These are phyloP conservation scores for Alloascoidea hylecoeti DNA, from an alignment of 805 yeast species.

Conservation along the genomic window DNA sequence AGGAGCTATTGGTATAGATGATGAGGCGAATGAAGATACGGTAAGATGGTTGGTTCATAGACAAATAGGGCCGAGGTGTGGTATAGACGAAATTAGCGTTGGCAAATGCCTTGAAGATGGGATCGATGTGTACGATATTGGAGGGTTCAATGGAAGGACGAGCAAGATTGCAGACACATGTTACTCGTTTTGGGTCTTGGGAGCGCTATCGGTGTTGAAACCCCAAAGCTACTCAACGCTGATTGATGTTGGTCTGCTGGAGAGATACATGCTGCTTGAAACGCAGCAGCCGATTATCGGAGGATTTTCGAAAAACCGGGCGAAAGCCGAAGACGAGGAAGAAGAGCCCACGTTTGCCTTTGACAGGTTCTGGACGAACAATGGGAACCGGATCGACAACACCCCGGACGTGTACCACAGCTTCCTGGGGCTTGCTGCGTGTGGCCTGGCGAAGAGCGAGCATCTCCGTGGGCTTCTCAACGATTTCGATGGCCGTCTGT, in stretches of 20 bases:
- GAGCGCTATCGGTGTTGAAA: conserved; percentile 33
- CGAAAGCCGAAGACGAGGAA: neutral
- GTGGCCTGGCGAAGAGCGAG: no score
- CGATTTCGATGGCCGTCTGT: no score
- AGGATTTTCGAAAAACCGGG: conserved; percentile 47
- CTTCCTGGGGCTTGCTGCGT: neutral
- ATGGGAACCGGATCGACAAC: no score
- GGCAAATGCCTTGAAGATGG: conserved; percentile 9
- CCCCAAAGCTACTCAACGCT: conserved; percentile 15
- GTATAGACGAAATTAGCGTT: conserved; percentile 14
- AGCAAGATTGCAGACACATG: conserved; percentile 81
- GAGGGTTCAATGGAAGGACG: conserved; percentile 81
- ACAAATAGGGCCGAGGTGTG: conserved; percentile 30
- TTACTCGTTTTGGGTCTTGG: conserved; percentile 75
- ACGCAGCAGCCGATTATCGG: conserved; percentile 58
- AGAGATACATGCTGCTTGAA: conserved; percentile 28
- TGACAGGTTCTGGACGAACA: no score
- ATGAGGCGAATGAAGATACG: conserved; percentile 23
- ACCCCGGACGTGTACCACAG: conserved; percentile 1
- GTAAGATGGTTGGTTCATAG: conserved; percentile 49
- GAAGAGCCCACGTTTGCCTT: neutral
- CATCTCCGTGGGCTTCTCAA: no score
- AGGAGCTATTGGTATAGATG: conserved; percentile 13
- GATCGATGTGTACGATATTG: conserved; percentile 37
- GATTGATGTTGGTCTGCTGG: conserved; percentile 21